Base-by-base conservation (phyloP, 1,284 basidiomycete species). In the Cryptococcus neoformans region DNA sequence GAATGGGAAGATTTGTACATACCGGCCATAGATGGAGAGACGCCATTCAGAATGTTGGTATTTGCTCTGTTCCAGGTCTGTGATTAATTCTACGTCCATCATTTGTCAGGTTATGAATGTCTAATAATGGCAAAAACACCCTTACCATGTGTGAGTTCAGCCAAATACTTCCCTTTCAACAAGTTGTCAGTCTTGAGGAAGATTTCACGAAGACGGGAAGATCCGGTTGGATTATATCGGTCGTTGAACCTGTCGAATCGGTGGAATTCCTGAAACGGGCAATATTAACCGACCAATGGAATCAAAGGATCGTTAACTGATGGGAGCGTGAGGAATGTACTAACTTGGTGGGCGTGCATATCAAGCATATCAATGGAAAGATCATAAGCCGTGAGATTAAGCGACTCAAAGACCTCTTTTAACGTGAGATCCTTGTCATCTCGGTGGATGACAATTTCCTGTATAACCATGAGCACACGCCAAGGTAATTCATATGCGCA, bases 21-120 rank as follows among this genome's bases (percentile, higher is more conserved):
- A 79, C 76, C 81, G 85, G 7, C 94, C 96, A 68, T 99, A 99
- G 65, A 99, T 92, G 57, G 91, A 95, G 60, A 99, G 83, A 8
- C 96, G 86, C 88, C 96, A 99, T 80, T 99, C 96, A 69, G 86
- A 94, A 77, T 90, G 96, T 82, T 99, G 95, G 70, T 99, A 99
- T 79, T 99, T 99, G 82, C 90, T 94, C 77, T 95, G 91, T 76
- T 98, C 93, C 40, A 98, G 77, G 83, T 99, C 96, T 36, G 83
- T 87, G 85, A 98, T 97, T 48, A 99, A 82, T 82, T 99, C 96
- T 93, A 70, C 4, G 4, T 35, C 10, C 21, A 16, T 28, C 9
- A 28, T 14, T 14, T 16, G 37, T 17, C 46, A 28, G 17, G 14
- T 7, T 11, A 28, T 9, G 34, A 28, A 34, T 9, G 34, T 8